Conservation (phyloP, 352 stramenopile genomes). For the Pythium folliculosum region DNA sequence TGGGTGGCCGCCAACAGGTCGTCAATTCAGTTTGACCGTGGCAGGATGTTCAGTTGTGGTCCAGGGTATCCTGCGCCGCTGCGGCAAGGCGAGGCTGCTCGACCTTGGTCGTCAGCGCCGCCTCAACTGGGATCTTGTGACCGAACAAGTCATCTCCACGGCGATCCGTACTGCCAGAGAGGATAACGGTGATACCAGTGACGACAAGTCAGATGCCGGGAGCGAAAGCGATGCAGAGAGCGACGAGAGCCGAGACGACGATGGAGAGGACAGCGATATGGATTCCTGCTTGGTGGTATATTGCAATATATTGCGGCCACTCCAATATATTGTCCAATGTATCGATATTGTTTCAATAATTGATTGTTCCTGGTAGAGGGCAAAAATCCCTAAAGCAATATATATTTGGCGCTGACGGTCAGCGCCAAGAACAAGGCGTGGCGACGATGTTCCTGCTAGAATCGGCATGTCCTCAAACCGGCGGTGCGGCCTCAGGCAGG, state of each 20-base stretch:
- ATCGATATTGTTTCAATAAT: constrained; percentile 1
- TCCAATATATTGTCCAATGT: not conserved
- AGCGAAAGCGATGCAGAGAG: not conserved
- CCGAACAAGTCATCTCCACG: not conserved
- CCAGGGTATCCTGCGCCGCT: too few species aligned
- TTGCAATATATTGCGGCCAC: not conserved
- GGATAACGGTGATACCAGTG: not conserved
- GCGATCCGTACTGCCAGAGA: not conserved
- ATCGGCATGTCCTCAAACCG: too few species aligned
- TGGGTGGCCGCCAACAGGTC: too few species aligned
- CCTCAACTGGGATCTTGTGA: not conserved
- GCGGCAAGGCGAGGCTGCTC: too few species aligned
- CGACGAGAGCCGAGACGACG: not conserved
- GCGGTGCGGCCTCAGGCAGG: too few species aligned
- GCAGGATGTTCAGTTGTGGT: too few species aligned
- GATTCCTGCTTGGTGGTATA: not conserved
- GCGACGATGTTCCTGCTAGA: too few species aligned
- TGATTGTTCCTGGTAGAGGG: not conserved
- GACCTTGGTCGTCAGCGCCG: too few species aligned
- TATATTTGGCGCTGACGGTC: not conserved
- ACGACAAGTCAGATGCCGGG: not conserved
- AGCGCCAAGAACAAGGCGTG: too few species aligned
- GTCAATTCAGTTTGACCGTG: too few species aligned
- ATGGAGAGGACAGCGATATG: not conserved
- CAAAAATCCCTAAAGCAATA: not conserved